Evolutionary conservation across 768 basidiomycete genomes (phyloP), one percentile per base, ranked within the genome.

Genomic region (Daedaleopsis sinensis): DNA sequence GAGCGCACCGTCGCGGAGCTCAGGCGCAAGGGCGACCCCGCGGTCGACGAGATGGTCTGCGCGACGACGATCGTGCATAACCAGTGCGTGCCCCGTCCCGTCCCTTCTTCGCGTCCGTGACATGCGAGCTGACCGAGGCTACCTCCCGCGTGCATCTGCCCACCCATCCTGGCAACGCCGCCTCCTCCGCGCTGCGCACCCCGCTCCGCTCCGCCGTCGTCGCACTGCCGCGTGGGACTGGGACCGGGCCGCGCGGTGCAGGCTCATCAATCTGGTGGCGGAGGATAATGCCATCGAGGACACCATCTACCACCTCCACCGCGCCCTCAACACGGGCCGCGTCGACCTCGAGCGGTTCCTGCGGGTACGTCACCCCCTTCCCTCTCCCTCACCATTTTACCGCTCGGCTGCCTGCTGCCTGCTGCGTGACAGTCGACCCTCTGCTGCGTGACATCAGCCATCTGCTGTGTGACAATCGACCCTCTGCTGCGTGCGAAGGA

Each of bases 241-340:
- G n/a, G n/a, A n/a, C n/a, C n/a, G n/a, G n/a, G n/a, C 27, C 27
- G 27, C 27, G 23, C 47, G 8, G 21, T 49, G 23, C 19, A 98
- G 96, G 76, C 79, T 99, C 23, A 88, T 98, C 67, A 93, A 98
- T 71, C 82, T 98, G 32, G 90, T 98, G n/a, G 96, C 97, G n/a
- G 97, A 99, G 74, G 97, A 98, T 74, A 95, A 94, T 69, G 94
- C 96, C 1, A 95, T 98, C 71, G 96, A 98, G 76, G 97, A 98
- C 73, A 96, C 96, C 49, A 91, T 97, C 61, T 99, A 98, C 77
- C 95, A 98, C 73, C 84, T 99, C 50, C 94, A 96, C 65, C 84
- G 95, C 63, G 96, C 95, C 0, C 80, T 99, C 64, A 97, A 97
- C 71, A 80, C 89, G 55, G 93, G 93, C 0, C 86, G 94, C 60